phyloP scores from a whole-genome alignment of 1,284 basidiomycete genomes.

The Tilletia setariae region DNA sequence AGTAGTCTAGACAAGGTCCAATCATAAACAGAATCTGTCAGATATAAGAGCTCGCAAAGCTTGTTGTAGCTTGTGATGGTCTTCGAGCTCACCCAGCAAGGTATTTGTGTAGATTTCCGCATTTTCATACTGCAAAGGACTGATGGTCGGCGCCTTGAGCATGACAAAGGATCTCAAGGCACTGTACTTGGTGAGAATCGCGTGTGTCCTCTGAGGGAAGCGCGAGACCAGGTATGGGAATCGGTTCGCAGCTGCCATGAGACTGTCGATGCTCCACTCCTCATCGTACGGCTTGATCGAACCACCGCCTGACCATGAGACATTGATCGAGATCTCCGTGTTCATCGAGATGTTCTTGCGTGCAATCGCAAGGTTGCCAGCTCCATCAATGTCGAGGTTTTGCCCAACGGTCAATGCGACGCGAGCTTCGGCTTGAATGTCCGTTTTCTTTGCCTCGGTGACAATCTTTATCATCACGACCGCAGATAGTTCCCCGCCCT shows the following conservation, averaged over 20 bases:
- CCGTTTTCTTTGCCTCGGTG: slow-evolving; percentile 8
- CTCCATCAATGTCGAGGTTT: neutral
- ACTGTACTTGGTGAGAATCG: slow-evolving; percentile 15
- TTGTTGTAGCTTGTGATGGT: neutral
- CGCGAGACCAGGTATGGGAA: slow-evolving; percentile 13
- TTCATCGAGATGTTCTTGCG: slow-evolving; percentile 7
- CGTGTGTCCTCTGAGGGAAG: slow-evolving; percentile 14
- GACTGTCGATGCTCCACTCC: slow-evolving; percentile 15
- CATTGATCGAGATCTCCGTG: slow-evolving; percentile 14
- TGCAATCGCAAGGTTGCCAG: slow-evolving; percentile 5
- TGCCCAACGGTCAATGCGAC: slow-evolving; percentile 13
- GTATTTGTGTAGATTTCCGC: slow-evolving; percentile 14
- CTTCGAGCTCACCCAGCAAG: slow-evolving; percentile 14
- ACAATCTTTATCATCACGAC: slow-evolving; percentile 13
- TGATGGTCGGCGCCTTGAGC: neutral
- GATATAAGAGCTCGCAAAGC: neutral
- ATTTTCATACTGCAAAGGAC: slow-evolving; percentile 6
- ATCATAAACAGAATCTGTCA: no score
- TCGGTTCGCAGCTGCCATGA: slow-evolving; percentile 10
- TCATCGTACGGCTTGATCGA: slow-evolving; percentile 18
- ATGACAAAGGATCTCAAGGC: slow-evolving; percentile 1
- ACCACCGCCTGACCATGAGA: neutral
- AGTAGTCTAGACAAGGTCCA: no score
- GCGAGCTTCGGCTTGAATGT: slow-evolving; percentile 13
- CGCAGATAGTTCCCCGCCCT: slow-evolving; percentile 15